phyloP scores from a whole-genome alignment of 2,329 filamentous ascomycete genomes.

The Verticillium klebahnii region DNA sequence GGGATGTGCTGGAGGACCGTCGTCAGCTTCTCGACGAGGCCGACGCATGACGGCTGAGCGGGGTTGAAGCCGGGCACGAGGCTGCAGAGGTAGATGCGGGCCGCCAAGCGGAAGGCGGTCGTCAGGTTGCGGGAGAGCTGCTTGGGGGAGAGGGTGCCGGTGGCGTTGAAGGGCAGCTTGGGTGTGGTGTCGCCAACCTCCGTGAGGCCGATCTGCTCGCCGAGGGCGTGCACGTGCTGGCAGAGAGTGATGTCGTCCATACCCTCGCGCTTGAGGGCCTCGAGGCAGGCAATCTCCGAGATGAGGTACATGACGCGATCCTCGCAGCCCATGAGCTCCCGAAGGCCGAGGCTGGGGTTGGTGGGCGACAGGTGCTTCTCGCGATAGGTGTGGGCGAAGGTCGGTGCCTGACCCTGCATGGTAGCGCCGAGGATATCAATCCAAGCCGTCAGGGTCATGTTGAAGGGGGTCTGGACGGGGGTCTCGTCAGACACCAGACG shows the following conservation, averaged over 20 bases:
- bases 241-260: slow-evolving; percentile 85
- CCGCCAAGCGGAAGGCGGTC: slow-evolving; percentile 82
- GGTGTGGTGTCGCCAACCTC: slow-evolving; percentile 59
- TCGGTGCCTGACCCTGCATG: slow-evolving; percentile 80
- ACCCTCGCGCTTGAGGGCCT: slow-evolving; percentile 76
- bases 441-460: slow-evolving; percentile 92
- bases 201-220: slow-evolving; percentile 77
- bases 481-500: slow-evolving; percentile 59
- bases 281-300: slow-evolving; percentile 93
- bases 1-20: slow-evolving; percentile 78
- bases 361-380: slow-evolving; percentile 76
- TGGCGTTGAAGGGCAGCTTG: slow-evolving; percentile 59
- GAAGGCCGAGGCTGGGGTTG: slow-evolving; percentile 65
- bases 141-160: slow-evolving; percentile 73
- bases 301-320: slow-evolving; percentile 98
- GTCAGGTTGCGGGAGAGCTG: slow-evolving; percentile 88
- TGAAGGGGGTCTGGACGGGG: slow-evolving; percentile 73
- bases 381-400: slow-evolving; percentile 91
- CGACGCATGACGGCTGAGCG: slow-evolving; percentile 66
- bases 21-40: slow-evolving; percentile 73
- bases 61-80: slow-evolving; percentile 85
- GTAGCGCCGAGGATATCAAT: slow-evolving; percentile 95
- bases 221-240: slow-evolving; percentile 83
- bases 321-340: slow-evolving; percentile 95
- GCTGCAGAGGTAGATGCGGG: slow-evolving; percentile 94